Evolutionary conservation across 1,284 basidiomycete species (phyloP).

Genomic region (Kwoniella shivajii): DNA sequence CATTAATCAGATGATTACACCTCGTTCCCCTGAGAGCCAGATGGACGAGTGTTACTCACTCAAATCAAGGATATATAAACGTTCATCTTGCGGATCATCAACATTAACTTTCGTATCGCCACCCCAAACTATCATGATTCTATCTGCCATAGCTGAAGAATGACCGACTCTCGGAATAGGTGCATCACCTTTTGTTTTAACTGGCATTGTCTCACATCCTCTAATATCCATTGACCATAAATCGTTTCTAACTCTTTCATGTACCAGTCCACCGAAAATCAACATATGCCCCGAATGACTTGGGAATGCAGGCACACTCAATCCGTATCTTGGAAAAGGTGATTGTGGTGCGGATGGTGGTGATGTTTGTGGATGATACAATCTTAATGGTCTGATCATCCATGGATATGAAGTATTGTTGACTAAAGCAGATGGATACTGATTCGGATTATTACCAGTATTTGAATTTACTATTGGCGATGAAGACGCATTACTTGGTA

Average conservation of each 20-base stretch:
- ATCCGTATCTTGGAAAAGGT: slow-evolving; percentile 97
- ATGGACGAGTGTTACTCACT: slow-evolving; percentile 65
- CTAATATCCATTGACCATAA: slow-evolving; percentile 85
- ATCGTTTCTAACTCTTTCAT: slow-evolving; percentile 89
- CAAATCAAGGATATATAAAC: slow-evolving; percentile 92
- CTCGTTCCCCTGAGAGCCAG: slow-evolving; percentile 13
- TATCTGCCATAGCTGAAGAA: slow-evolving; percentile 91
- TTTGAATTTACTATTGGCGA: slow-evolving; percentile 9
- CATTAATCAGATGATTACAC: neutral
- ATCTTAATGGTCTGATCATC: slow-evolving; percentile 30
- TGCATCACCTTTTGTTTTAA: slow-evolving; percentile 86
- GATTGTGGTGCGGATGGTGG: slow-evolving; percentile 36
- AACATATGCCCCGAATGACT: slow-evolving; percentile 85
- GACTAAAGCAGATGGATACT: slow-evolving; percentile 14
- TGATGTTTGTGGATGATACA: slow-evolving; percentile 27
- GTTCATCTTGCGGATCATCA: slow-evolving; percentile 86
- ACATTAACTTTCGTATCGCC: slow-evolving; percentile 83
- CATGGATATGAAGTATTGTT: slow-evolving; percentile 35
- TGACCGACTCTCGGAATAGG: slow-evolving; percentile 93
- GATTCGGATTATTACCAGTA: slow-evolving; percentile 3
- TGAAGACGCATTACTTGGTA: slow-evolving; percentile 11
- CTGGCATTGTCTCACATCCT: slow-evolving; percentile 72
- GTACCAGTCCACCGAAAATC: slow-evolving; percentile 94
- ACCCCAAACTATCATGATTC: slow-evolving; percentile 96
- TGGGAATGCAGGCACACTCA: slow-evolving; percentile 85